A percentile compares a stretch with the other conserved stretches of the same genome.
phyloP scores from a whole-genome alignment of 371 early-diverging fungal species.

The Coemansia sp. region DNA sequence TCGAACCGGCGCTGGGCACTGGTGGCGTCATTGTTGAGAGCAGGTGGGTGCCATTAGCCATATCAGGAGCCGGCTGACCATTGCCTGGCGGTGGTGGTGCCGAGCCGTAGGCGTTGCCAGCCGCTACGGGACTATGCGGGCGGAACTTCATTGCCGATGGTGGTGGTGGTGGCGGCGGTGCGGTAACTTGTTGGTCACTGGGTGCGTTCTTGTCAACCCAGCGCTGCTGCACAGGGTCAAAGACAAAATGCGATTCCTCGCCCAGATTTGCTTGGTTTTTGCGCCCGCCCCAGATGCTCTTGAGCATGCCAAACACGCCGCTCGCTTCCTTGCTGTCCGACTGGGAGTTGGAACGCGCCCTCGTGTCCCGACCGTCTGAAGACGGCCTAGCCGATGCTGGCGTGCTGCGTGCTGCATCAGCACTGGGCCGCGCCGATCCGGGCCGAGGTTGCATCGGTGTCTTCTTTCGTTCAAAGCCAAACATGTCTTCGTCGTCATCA shows the following conservation, averaged over 20 bases:
- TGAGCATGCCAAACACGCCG: constrained; percentile 49
- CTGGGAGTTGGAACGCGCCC: constrained; percentile 9
- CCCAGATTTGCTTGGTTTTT: constrained; percentile 64
- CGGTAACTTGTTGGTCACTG: constrained; percentile 26
- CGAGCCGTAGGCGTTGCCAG: not conserved
- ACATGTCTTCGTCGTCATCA: constrained; percentile 46
- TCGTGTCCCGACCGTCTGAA: constrained; percentile 8
- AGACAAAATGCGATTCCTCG: constrained; percentile 66
- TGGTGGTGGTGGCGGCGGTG: constrained; percentile 49
- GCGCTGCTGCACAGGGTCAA: constrained; percentile 60
- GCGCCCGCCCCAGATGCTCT: constrained; percentile 48
- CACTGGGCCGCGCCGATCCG: constrained; percentile 21
- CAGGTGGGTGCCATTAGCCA: constrained; percentile 5
- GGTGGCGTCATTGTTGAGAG: constrained; percentile 11
- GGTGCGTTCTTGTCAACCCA: constrained; percentile 54
- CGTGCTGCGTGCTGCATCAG: constrained; percentile 20
- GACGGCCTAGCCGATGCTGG: constrained; percentile 14
- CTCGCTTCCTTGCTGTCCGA: constrained; percentile 18
- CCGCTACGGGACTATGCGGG: constrained; percentile 31
- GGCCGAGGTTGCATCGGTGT: constrained; percentile 6
- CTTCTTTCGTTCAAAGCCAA: constrained; percentile 38
- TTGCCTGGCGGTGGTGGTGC: not conserved
- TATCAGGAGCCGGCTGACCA: not conserved
- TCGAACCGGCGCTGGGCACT: constrained; percentile 13
- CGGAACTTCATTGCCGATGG: constrained; percentile 40